These are phyloP conservation scores for Neurospora sp. DNA, from an alignment of 2,329 filamentous ascomycete species.

Conservation along the genomic window DNA sequence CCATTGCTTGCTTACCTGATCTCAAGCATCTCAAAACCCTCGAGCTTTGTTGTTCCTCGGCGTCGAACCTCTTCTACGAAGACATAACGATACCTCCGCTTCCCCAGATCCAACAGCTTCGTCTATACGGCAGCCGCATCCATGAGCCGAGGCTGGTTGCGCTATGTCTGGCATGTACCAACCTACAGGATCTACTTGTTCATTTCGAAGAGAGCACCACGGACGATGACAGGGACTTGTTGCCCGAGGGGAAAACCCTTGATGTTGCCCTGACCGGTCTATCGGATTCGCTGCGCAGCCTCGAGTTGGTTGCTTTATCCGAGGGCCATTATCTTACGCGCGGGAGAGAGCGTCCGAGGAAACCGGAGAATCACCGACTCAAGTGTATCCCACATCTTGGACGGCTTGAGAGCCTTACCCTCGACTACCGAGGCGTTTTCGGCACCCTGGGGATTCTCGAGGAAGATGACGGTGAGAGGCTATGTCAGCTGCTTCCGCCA, in stretches of 20 bases:
- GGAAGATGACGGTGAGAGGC: slow-evolving; percentile 19
- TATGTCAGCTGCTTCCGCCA: slow-evolving; percentile 16
- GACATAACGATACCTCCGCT: slow-evolving; percentile 11
- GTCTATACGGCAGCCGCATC: slow-evolving; percentile 19
- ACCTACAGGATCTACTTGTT: slow-evolving; percentile 17
- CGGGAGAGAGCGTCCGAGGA: slow-evolving; percentile 18
- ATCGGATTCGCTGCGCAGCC: slow-evolving; percentile 10
- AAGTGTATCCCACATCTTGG: slow-evolving; percentile 17
- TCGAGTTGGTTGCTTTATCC: slow-evolving; percentile 17
- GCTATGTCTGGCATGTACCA: slow-evolving; percentile 16
- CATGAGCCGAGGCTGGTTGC: slow-evolving; percentile 18
- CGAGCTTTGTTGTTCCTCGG: slow-evolving; percentile 17
- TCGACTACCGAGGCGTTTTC: slow-evolving; percentile 20
- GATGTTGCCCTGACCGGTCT: slow-evolving; percentile 15
- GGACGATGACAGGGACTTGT: slow-evolving; percentile 16
- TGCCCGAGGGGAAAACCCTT: slow-evolving; percentile 18
- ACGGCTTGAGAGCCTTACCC: slow-evolving; percentile 14
- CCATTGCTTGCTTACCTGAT: slow-evolving; percentile 10
- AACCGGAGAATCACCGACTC: slow-evolving; percentile 20
- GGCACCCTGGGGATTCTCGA: slow-evolving; percentile 21
- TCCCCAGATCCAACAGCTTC: slow-evolving; percentile 17
- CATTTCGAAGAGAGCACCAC: slow-evolving; percentile 18
- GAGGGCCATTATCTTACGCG: slow-evolving; percentile 20
- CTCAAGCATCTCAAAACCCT: slow-evolving; percentile 15
- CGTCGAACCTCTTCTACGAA: slow-evolving; percentile 2